Base-by-base conservation (phyloP, 2,329 filamentous ascomycete genomes). In the Pseudogymnoascus sp. region DNA sequence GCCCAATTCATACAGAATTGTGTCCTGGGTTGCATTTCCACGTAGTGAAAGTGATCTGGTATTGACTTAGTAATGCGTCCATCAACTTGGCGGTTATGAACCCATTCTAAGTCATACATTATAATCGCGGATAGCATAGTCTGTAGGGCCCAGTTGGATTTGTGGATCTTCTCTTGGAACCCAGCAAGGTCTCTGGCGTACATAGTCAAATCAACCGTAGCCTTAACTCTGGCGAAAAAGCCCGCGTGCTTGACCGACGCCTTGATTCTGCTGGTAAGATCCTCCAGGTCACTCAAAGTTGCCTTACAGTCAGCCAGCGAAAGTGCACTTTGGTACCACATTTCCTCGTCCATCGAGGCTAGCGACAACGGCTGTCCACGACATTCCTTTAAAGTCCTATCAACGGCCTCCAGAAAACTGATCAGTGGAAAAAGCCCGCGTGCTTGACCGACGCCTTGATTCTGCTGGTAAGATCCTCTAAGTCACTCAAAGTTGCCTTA, bases 141-240 rank as follows among this genome's bases (percentile, higher is more conserved):
- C 60, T 71, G 70, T 38, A 72, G 60, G 2, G 68, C 68, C 43
- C 65, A 68, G 19, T 70, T 71, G 11, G 66, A 69, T 61, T 70
- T 68, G 55, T 69, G 66, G 33, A 72, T 67, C 58, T 67, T 69
- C 63, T 72, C 70, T 10, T 66, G 65, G 52, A 68, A 67, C 0
- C 64, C 62, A 10, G 62, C 55, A 7, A 72, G 58, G 0, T 68
- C 67, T 33, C 38, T 43, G 21, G 66, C 64, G 38, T 68, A 63
- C 3, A 65, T 41, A 14, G 62, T 66, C 41, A 70, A 60, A 12
- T 69, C 64, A 10, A 67, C 33, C 49, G 61, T 59, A 3, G 60
- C 52, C 31, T 61, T 63, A 11, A 41, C 61, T 60, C 61, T 60
- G 33, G 49, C 60, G 29, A 63, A 63, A 31, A 60, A 45, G 23